Evolutionary conservation across 805 yeast genomes (phyloP), one percentile per base, ranked within the genome.

Genomic region (Wickerhamiella galacta): DNA sequence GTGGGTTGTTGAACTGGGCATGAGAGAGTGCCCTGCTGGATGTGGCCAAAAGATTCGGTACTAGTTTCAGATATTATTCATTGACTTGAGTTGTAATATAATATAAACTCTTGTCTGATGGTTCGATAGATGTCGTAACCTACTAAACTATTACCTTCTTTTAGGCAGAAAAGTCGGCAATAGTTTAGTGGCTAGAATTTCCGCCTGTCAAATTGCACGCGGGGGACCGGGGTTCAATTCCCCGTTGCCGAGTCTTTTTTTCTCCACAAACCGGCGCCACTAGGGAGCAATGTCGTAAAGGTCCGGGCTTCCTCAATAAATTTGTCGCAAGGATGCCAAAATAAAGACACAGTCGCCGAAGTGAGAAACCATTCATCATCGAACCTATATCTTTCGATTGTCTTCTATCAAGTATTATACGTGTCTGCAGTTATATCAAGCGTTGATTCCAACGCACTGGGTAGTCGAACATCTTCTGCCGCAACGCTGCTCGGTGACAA

Each of bases 11-110:
- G 72, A 66, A 1, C 74, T 68, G 24, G 61, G 58, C 11, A 72
- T 75, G 60, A 47, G 55, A 3, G 80, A 70, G 35, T 85, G 96
- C 49, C 95, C 95, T 1, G 73, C 72, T 3, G 90, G 92, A 0
- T 77, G 81, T 48, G 70, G 68, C n/a, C 40, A 42, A 32, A 19
- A 21, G 9, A 10, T 39, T 16, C 7, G 9, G 10, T 20, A 7
- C 9, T 7, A 10, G 22, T 7, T 20, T 20, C 22, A 20, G 22
- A 10, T 20, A 20, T 20, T 10, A 20, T 11, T 24, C 26, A 7
- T 24, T 24, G 26, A 7, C 26, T 24, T 7, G 9, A 24, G 7
- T 7, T 6, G 6, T 9, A 11, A 9, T 24, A n/a, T 24, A 11
- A 24, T 15, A 9, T 25, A 35, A 20, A n/a, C 12, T 6, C 14